Evolutionary conservation across 345 rosid species (phyloP), one percentile per base, ranked within the genome.

Genomic region (Passiflora organensis): DNA sequence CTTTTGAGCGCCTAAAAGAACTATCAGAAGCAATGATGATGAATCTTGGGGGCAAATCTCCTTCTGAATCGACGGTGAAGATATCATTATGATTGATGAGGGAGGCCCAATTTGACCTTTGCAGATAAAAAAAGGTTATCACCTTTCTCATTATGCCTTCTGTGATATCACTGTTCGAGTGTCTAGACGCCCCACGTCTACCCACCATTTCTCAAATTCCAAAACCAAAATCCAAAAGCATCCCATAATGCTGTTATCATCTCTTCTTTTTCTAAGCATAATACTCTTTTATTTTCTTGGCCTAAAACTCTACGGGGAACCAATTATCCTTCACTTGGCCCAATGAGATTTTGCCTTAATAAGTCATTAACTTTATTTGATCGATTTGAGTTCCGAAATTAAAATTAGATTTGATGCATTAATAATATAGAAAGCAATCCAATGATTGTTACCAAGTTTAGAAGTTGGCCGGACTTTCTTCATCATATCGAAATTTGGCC

Each of bases 31-130:
- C 79, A 82, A 90, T 87, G 95, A 90, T 87, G 89, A 80, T 82
- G 78, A 76, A 86, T 86, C 88, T 90, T 75, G 66, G 82, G 85
- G 81, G 91, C 87, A 84, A 76, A 82, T 89, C 87, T 67, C 72
- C 20, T 24, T 47, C 73, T 78, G 80, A 72, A 71, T 67, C 63
- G 70, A 76, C 73, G 81, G 82, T 82, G 93, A 82, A 73, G 74
- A 66, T 80, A 82, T 83, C 82, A 86, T 84, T 68, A 79, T 74
- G 79, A 83, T 81, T 69, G 80, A 75, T 77, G 74, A 58, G 64
- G 75, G 72, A 72, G 85, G 73, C 75, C 81, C 78, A 80, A 71
- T 81, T 83, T 82, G 83, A 87, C 82, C 62, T 81, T 87, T 76
- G 65, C 23, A 67, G 60, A 58, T 15, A 59, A 73, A 6, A 12